Percentiles rank a stretch among this genome's conserved stretches.
Conservation (phyloP, 192 early-diverging fungal species). For the Entomortierella beljakovae region DNA sequence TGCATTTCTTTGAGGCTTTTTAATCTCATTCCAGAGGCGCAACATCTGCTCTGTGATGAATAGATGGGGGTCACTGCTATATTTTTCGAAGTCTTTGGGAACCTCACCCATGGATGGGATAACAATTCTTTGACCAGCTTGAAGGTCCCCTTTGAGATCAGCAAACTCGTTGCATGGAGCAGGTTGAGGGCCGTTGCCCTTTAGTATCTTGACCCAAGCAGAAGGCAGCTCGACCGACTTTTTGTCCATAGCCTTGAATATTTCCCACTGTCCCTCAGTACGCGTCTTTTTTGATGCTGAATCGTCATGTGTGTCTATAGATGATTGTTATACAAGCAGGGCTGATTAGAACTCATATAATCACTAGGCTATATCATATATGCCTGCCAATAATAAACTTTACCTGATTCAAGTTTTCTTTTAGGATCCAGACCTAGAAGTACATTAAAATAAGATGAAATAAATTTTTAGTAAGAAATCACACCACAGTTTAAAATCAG, state of each 20-base stretch:
- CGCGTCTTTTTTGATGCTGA: conserved; percentile 21
- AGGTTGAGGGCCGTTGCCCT: conserved; percentile 5
- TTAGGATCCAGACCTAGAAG: too few species aligned
- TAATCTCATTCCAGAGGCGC: background rate
- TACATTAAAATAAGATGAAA: too few species aligned
- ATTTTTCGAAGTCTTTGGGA: background rate
- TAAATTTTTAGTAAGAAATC: too few species aligned
- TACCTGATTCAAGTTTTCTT: too few species aligned
- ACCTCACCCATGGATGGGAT: conserved; percentile 16
- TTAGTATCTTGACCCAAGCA: conserved; percentile 14
- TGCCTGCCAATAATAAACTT: too few species aligned
- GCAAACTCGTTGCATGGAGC: conserved; percentile 5
- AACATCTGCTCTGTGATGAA: conserved; percentile 44
- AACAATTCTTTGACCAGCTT: conserved; percentile 10
- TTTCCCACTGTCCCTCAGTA: conserved; percentile 5
- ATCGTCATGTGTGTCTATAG: too few species aligned
- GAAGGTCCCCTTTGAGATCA: conserved; percentile 25
- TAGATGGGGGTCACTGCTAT: conserved; percentile 1
- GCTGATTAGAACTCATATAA: too few species aligned
- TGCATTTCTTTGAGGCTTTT: background rate
- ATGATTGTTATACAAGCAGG: too few species aligned
- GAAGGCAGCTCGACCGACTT: conserved; percentile 20
- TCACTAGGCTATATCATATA: too few species aligned
- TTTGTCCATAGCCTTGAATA: conserved; percentile 11
- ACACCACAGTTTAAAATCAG: too few species aligned